Percentiles rank a stretch among this genome's conserved stretches.
Conservation (phyloP, 106 monocot species). For the Iris macrosiphon region DNA sequence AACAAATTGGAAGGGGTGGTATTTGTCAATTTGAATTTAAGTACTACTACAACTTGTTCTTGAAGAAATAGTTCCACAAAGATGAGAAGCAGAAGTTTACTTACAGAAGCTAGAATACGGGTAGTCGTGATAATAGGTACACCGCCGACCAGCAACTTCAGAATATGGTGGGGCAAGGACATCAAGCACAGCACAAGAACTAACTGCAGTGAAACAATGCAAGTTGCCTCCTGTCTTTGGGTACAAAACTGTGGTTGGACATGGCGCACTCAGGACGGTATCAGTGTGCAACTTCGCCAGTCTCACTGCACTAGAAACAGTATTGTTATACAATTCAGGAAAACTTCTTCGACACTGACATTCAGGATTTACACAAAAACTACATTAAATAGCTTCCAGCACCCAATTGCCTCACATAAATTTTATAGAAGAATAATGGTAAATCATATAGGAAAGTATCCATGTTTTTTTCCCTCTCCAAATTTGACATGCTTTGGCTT, state of each 20-base stretch:
- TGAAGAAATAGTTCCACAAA: too few species aligned
- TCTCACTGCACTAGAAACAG: conserved; percentile 43
- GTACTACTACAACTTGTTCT: too few species aligned
- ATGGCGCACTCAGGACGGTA: conserved; percentile 63
- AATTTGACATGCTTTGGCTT: too few species aligned
- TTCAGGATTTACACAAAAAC: background rate
- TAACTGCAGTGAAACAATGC: conserved; percentile 91
- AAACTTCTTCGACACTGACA: background rate
- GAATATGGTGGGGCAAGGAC: conserved; percentile 91
- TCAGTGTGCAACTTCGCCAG: conserved; percentile 68
- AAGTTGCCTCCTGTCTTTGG: conserved; percentile 90
- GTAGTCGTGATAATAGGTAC: conserved; percentile 89
- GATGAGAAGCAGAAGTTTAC: too few species aligned
- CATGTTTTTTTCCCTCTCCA: too few species aligned
- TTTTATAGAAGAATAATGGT: background rate
- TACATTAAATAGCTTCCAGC: background rate
- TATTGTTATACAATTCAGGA: background rate
- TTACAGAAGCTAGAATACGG: conserved; percentile 81
- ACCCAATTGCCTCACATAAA: background rate
- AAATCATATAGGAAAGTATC: background rate
- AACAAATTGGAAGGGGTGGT: too few species aligned
- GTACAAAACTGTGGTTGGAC: conserved; percentile 71
- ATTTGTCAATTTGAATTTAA: too few species aligned
- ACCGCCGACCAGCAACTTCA: conserved; percentile 55
- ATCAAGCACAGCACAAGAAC: conserved; percentile 88